Evolutionary conservation across 2,329 filamentous ascomycete species (phyloP), one percentile per base, ranked within the genome.

Genomic region (Exophiala sp.): DNA sequence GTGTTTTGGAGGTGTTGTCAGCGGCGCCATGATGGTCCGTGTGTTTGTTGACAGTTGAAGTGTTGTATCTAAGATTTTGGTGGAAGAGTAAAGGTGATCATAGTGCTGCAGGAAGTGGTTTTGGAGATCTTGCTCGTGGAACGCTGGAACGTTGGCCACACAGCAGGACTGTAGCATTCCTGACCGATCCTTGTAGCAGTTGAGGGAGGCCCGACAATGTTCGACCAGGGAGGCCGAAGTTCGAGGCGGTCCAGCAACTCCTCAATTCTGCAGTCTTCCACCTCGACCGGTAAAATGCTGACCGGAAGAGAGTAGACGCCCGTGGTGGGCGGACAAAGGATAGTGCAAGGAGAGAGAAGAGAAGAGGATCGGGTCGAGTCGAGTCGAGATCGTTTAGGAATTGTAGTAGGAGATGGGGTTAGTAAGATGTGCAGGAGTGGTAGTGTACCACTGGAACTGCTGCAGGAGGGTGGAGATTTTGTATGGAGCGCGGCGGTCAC

Each of bases 1-100:
- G 37, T 27, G 44, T 18, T 35, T 47, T 29, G 29, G 40, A 29
- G 46, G 23, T 38, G 48, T 50, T 50, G 51, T 54, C 51, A 49
- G 48, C 45, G 51, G 46, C 48, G 54, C 24, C 54, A 57, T 57
- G 42, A 24, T 52, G 44, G 24, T 30, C 19, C 11, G 29, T 48
- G 19, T 41, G 38, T 41, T 24, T 43, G 46, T 35, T 35, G 42
- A 10, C 16, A 35, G 29, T 35, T 18, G 43, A 39, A n/a, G 34
- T 34, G 39, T 38, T 48, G 40, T 29, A 38, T 27, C 16, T 43
- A 46, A 41, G 24, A 52, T 8, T 19, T 44, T 52, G 42, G 37
- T 46, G 23, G 38, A 45, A 37, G 30, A 32, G 27, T 23, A 44
- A 32, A 35, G 27, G 43, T 27, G 29, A 19, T 46, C 53, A 56